Conservation (phyloP, 345 rosid species). For the Eucalyptus globulus region DNA sequence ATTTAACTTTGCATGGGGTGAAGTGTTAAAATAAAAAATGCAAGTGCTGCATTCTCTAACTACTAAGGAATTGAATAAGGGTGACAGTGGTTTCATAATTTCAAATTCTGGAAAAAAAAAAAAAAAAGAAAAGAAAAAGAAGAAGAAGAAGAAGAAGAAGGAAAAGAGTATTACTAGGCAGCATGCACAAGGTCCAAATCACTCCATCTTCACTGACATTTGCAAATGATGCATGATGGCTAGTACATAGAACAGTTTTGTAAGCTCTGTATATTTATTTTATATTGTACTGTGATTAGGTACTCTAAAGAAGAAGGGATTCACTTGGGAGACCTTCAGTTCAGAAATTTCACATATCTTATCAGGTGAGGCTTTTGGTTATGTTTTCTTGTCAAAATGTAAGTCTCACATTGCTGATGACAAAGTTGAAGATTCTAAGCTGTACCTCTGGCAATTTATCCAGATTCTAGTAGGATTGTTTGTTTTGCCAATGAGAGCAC, state of each 20-base stretch:
- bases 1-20: neutral
- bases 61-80: neutral
- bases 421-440: neutral
- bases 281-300: slow-evolving; percentile 12
- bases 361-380: slow-evolving; percentile 36
- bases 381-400: neutral
- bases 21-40: neutral
- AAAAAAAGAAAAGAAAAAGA: accelerated
- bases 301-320: slow-evolving; percentile 95
- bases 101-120: neutral
- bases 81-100: neutral
- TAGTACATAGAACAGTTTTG: neutral
- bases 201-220: neutral
- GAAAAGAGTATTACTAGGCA: neutral
- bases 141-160: no score
- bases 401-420: neutral
- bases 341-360: slow-evolving; percentile 70
- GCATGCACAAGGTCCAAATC: neutral
- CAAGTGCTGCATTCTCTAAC: neutral
- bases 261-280: neutral
- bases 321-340: slow-evolving; percentile 25
- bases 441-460: neutral
- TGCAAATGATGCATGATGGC: neutral
- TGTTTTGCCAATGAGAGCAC: neutral
- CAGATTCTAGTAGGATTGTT: neutral